Base-by-base conservation (phyloP, 2,329 filamentous ascomycete genomes). In the Diplodia scrobiculata region DNA sequence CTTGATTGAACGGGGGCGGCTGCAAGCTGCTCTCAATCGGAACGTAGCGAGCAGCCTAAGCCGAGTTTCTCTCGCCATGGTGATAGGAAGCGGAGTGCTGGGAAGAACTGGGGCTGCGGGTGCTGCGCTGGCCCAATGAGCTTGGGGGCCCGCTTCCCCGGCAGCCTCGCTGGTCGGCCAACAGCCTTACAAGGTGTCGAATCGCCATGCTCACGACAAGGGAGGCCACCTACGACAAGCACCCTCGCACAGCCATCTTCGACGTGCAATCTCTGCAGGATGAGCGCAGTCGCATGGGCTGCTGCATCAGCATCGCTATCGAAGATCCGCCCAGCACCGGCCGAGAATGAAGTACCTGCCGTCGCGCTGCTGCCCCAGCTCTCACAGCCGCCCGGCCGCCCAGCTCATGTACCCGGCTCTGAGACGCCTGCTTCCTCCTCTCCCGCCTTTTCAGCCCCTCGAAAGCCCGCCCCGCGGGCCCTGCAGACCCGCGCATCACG, bases 51-150 rank as follows among this genome's bases (percentile, higher is more conserved):
- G 58, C 38, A 36, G 41, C 29, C 58, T 36, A 62, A 62, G 45
- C 58, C 58, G 58, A 62, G 58, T 62, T 50, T 14, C 41, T 34
- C 41, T 62, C 21, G 58, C 27, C 58, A 50, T 50, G 19, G 32
- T 50, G 58, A 50, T 62, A 62, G 58, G 58, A 45, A 50, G 45
- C 58, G 45, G 58, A 50, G 41, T 36, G 27, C 25, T 51, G 25
- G 41, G 50, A 17, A 62, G 14, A 41, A 41, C 55, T 32, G 41
- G 55, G 55, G 55, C 54, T 27, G 29, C 54, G 45, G 54, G 19
- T 66, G 64, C 64, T 66, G 64, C 54, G 64, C 47, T 66, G 64
- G 64, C 47, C 64, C 64, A 66, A 66, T 66, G 36, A 48, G 64
- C 45, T 60, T 25, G 32, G 5, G n/a, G 2, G 41, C 58, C 27